These are phyloP conservation scores for Carex arenaria DNA, from an alignment of 202 grass and related monocot genomes.

Conservation along the genomic window DNA sequence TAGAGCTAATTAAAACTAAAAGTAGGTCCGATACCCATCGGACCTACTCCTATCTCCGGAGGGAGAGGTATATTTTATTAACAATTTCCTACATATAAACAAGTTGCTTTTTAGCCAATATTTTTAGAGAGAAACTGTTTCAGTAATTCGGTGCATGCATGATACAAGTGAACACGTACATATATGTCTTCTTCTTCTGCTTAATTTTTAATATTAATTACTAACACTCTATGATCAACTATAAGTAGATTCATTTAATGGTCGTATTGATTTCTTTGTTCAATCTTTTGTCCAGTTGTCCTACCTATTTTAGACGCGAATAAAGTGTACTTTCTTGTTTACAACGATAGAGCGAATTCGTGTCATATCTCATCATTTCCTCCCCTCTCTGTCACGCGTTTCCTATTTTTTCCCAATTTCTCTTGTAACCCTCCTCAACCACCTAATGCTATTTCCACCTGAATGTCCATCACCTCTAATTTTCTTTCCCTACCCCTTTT, in stretches of 20 bases:
- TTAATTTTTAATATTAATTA: neutral
- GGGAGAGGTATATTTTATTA: neutral
- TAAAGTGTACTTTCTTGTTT: neutral
- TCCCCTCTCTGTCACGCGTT: neutral
- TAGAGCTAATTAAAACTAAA: no score
- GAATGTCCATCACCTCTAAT: neutral
- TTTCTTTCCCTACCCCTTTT: neutral
- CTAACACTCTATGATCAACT: neutral
- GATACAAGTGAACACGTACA: neutral
- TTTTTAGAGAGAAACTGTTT: neutral
- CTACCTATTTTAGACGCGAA: slow-evolving; percentile 1
- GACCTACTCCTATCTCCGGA: no score
- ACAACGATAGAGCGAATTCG: neutral
- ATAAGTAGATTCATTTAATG: neutral
- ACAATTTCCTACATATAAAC: neutral
- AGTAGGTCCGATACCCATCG: no score
- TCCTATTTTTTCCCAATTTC: slow-evolving; percentile 4
- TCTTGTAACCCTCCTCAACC: slow-evolving; percentile 2
- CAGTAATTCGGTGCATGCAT: neutral
- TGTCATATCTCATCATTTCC: neutral
- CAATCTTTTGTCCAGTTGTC: neutral
- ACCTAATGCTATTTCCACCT: neutral
- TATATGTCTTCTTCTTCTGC: neutral
- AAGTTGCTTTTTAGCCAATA: neutral
- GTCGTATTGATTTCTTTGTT: neutral